Evolutionary conservation across 2,329 filamentous ascomycete species (phyloP).

Genomic region (Monilinia vaccinii-corymbosi): DNA sequence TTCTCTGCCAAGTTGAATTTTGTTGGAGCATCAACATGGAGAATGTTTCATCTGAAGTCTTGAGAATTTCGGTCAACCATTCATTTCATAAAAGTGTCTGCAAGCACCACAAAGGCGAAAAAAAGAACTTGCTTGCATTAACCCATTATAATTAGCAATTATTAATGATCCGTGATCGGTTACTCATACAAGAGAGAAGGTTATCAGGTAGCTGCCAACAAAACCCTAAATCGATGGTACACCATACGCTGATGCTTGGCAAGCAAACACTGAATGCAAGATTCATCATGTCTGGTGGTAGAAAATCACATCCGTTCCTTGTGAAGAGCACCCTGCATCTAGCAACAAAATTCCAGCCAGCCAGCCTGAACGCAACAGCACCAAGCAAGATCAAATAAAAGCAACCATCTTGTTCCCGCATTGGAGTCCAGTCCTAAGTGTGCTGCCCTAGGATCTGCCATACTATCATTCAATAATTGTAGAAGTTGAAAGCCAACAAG

Average conservation of each 20-base stretch:
- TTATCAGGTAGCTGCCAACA: neutral
- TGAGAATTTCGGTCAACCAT: neutral
- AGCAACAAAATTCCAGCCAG: neutral
- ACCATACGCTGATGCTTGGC: neutral
- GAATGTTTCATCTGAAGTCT: neutral
- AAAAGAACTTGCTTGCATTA: too few relatives aligned
- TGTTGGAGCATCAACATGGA: too few relatives aligned
- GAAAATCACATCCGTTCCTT: neutral
- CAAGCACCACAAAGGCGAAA: too few relatives aligned
- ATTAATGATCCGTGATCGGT: neutral
- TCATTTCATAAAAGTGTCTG: too few relatives aligned
- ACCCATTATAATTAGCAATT: neutral
- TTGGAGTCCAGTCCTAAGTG: neutral
- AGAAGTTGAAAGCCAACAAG: neutral
- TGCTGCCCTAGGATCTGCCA: too few relatives aligned
- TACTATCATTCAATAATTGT: neutral
- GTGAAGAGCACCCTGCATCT: neutral
- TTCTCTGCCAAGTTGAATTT: too few relatives aligned
- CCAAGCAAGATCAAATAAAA: neutral
- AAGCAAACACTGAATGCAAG: neutral
- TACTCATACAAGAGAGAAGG: neutral
- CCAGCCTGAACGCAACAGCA: neutral
- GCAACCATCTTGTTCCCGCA: neutral
- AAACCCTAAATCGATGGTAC: neutral
- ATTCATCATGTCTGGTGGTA: neutral